These are phyloP conservation scores for Thymus quinquecostatus DNA, from an alignment of 257 asterid species.

Conservation along the genomic window DNA sequence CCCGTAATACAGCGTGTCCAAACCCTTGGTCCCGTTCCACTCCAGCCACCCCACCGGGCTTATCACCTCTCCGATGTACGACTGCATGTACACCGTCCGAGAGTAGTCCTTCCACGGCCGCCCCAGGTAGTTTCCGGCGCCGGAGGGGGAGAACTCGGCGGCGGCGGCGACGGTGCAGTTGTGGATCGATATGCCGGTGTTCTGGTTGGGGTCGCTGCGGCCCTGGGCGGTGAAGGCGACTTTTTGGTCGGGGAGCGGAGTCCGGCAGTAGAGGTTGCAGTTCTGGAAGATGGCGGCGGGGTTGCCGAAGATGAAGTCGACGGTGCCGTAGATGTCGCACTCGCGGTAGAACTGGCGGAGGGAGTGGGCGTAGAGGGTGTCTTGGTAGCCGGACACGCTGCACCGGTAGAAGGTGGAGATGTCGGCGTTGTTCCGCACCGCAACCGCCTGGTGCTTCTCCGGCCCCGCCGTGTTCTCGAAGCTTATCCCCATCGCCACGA, in stretches of 20 bases:
- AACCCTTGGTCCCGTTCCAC: conserved; percentile 53
- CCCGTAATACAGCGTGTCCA: conserved; percentile 58
- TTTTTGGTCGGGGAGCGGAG: conserved; percentile 18
- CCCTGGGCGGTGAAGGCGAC: conserved; percentile 38
- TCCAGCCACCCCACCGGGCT: conserved; percentile 55
- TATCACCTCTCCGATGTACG: conserved; percentile 43
- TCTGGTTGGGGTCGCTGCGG: conserved; percentile 34
- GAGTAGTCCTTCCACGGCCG: conserved; percentile 74
- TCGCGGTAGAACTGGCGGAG: conserved; percentile 32
- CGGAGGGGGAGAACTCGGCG: background rate
- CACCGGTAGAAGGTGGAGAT: conserved; percentile 35
- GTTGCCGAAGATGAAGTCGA: conserved; percentile 34
- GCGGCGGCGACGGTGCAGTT: conserved; percentile 16
- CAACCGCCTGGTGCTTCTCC: conserved; percentile 38
- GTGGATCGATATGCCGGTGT: conserved; percentile 39
- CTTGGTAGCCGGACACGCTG: conserved; percentile 33
- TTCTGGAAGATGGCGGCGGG: conserved; percentile 33
- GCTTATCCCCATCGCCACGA: conserved; percentile 33
- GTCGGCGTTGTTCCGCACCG: conserved; percentile 30
- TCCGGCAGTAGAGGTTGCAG: conserved; percentile 29
- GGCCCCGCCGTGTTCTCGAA: conserved; percentile 36
- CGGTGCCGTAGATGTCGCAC: conserved; percentile 27
- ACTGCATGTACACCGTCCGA: conserved; percentile 56
- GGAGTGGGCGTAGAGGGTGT: conserved; percentile 37
- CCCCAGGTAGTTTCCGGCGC: conserved; percentile 41